Base-by-base conservation (phyloP, 352 stramenopile genomes). In the Globisporangium nodosum region DNA sequence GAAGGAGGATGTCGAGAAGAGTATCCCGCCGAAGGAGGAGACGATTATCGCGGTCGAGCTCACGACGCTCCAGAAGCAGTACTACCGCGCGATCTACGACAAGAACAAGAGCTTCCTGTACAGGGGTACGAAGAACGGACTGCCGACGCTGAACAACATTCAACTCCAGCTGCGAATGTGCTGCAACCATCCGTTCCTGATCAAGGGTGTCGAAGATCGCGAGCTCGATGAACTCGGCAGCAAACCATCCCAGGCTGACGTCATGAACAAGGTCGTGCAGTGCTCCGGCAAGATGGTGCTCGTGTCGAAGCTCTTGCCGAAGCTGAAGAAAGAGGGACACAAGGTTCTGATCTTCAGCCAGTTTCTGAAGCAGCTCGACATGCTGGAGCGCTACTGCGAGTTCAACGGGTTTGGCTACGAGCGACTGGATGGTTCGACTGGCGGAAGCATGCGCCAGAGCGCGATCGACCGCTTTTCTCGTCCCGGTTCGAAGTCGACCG, bases 101-200 rank as follows among this genome's bases (percentile, higher is more conserved):
- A 98, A 98, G 69, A 99, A 99, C 73, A 95, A 98, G 40, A 94
- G 90, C 21, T 99, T 99, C 58, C 65, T 99, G 61, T 97, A 95
- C 48, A 75, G 85, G 31, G 87, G 85, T 0, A 90, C 82, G 15
- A 91, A 95, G 65, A 94, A 94, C 53, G 82, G 78, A 5, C 60
- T 95, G 9, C 87, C 85, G 18, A 90, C 85, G 54, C 78, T 99
- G 30, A 99, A 98, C 69, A 99, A 99, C 76, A 93, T 99, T 55
- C 96, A 98, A 43, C 97, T 99, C 79, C 93, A 99, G 76, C 71
- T 99, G 24, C 78, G 97, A 37, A 99, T 99, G 70, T 99, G 97
- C 72, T 99, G 98, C 69, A 99, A 99, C 73, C 98, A 99, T 70
- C 90, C 97, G 3, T 99, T 99, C 69, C 72, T 99, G 31, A 96